Conservation (phyloP, 176 grass and related monocot genomes). For the Oryza punctata region DNA sequence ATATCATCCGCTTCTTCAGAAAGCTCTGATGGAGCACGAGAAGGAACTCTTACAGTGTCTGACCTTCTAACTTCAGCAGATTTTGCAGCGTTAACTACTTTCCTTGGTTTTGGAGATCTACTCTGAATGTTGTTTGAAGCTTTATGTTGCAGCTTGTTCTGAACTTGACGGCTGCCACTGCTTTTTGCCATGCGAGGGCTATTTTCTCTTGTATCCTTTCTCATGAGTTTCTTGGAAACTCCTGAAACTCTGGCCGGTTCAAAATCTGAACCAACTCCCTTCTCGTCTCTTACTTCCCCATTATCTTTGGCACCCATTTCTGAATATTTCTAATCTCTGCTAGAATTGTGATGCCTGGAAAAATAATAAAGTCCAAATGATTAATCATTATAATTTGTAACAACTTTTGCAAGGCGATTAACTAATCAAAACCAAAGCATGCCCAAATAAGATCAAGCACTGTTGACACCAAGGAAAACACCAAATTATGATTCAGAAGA, state of each 20-base stretch:
- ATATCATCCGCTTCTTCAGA: constrained; percentile 75
- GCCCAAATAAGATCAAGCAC: neutral
- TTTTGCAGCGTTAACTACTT: constrained; percentile 47
- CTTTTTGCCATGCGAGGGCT: constrained; percentile 55
- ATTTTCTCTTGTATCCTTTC: constrained; percentile 68
- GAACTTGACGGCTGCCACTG: constrained; percentile 45
- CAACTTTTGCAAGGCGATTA: constrained; percentile 20
- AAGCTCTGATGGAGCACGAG: constrained; percentile 58
- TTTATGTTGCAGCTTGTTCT: constrained; percentile 72
- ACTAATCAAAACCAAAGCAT: neutral
- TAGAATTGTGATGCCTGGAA: constrained; percentile 38
- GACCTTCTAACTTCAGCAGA: constrained; percentile 50
- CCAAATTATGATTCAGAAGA: neutral
- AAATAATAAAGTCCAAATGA: constrained; percentile 19
- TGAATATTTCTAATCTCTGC: constrained; percentile 28
- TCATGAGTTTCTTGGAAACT: constrained; percentile 72
- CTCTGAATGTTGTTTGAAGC: constrained; percentile 58
- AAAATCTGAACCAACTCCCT: constrained; percentile 64
- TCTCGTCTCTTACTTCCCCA: constrained; percentile 69
- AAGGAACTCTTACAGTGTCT: constrained; percentile 55
- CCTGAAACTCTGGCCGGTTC: constrained; percentile 68
- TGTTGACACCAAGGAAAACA: neutral
- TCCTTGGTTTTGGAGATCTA: constrained; percentile 68
- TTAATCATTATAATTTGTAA: neutral
- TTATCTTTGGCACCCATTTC: constrained; percentile 91